These are phyloP conservation scores for Metroxylon sagu DNA, from an alignment of 176 grass and related monocot genomes.

Conservation along the genomic window DNA sequence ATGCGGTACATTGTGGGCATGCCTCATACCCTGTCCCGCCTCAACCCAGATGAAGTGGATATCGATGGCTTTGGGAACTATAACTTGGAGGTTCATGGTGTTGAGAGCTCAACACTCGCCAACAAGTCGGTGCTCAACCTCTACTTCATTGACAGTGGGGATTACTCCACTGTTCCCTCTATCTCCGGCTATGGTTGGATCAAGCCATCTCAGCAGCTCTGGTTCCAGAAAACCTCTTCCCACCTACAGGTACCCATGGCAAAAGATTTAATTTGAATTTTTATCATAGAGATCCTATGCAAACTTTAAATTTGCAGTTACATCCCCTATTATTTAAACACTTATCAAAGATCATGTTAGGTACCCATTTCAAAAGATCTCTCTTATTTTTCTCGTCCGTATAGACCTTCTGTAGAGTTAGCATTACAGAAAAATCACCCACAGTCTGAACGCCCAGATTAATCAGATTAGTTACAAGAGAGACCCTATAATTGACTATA, in stretches of 20 bases:
- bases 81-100: conserved; percentile 58
- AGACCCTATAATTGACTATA: too few relatives aligned
- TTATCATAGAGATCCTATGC: too few relatives aligned
- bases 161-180: conserved; percentile 66
- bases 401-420: too few relatives aligned
- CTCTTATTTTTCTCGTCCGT: too few relatives aligned
- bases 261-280: too few relatives aligned
- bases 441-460: too few relatives aligned
- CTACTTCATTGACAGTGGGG: conserved; percentile 90
- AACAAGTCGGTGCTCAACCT: conserved; percentile 94
- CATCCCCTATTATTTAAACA: too few relatives aligned
- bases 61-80: conserved; percentile 95
- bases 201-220: conserved; percentile 82
- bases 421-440: too few relatives aligned
- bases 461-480: too few relatives aligned
- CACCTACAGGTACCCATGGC: conserved; percentile 47
- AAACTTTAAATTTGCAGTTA: too few relatives aligned
- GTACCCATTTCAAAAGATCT: too few relatives aligned
- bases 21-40: conserved; percentile 55
- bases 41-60: conserved; percentile 57
- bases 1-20: conserved; percentile 78
- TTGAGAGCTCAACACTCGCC: conserved; percentile 41
- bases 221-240: conserved; percentile 67
- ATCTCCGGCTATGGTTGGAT: conserved; percentile 85
- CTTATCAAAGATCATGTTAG: too few relatives aligned